Evolutionary conservation across 208 protist genomes (phyloP), one percentile per base, ranked within the genome.

Genomic region (Leishmania turanica): DNA sequence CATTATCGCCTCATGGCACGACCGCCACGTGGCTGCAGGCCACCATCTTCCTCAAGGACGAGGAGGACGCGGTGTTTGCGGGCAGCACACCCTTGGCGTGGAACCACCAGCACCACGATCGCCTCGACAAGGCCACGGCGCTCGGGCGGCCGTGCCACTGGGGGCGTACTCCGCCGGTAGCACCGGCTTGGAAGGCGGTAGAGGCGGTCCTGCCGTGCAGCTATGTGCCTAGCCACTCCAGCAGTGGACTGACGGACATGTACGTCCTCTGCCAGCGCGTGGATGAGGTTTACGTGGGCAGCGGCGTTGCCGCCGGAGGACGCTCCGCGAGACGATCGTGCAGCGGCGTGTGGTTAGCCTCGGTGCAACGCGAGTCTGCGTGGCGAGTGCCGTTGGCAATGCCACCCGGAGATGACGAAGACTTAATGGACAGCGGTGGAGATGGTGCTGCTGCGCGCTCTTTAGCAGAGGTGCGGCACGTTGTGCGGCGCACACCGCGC

Each of bases 371-470:
- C 4, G 81, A 86, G 45, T 66, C 65, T 17, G 78, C 81, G 31
- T 90, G 87, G 87, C 60, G 76, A 66, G 79, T 84, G 62, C 79
- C 78, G n/a, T 60, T 90, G 58, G 66, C 49, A 1, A 79, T 64
- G 53, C 84, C 74, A 9, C 70, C 85, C 5, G 79, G 74, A 27
- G 69, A 80, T 15, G 75, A 72, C 2, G 77, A 72, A 9, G 62
- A 62, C 27, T 64, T 27, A 19, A 24, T 37, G 13, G 65, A 27
- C 34, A 34, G 21, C 53, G 47, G 54, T n/a, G 45, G 6, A 15
- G 21, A 70, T 56, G 51, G 31, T 62, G 51, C 5, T 13, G 17
- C 51, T 62, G 72, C 49, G 31, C 13, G 17, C 17, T 27, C 8
- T 24, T 76, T 15, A 27, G 51, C 47, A 56, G 72, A 56, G 24